Evolutionary conservation across 2,329 filamentous ascomycete species (phyloP), one percentile per base, ranked within the genome.

Genomic region (Colletotrichum theobromicola): DNA sequence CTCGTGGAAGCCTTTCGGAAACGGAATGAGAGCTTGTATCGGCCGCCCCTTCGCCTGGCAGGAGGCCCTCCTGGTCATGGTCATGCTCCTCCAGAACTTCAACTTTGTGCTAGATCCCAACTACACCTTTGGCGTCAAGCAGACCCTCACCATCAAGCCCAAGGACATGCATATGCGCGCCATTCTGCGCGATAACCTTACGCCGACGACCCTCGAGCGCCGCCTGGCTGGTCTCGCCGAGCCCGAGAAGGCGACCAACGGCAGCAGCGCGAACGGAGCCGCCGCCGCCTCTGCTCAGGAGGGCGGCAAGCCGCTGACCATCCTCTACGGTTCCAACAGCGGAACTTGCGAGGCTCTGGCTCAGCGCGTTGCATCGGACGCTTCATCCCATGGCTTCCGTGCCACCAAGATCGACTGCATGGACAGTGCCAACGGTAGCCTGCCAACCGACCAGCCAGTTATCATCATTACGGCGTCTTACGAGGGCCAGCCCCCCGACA

Each of bases 311-410:
- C 84, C 83, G 1, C 80, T 94, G 78, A 89, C 88, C 18, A 88
- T 94, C 32, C 87, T 92, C n/a, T 94, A 93, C 78, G 93, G 93
- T 4, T 92, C 91, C 28, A 93, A 94, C 78, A 90, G 89, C 0
- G 93, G 93, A 1, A 94, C 93, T 2, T 94, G 93, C 80, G 91
- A 94, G 80, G 85, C 90, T 0, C 86, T 94, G 58, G 92, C 93
- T 0, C 88, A 92, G 69, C 85, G 88, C 10, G 81, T 94, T 4
- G 90, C 90, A 1, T 85, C 87, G 8, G 88, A 90, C 77, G 91
- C 92, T 0, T 78, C 84, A 5, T 81, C 81, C 3, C 88, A 89
- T 76, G 92, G 92, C 0, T 94, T 90, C 79, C 81, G 81, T 6
- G 89, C 89, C 1, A 80, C 82, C 6, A 85, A 84, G 35, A 84